phyloP scores from a whole-genome alignment of 495 filamentous ascomycete genomes.

The Aspergillus cavernicola region DNA sequence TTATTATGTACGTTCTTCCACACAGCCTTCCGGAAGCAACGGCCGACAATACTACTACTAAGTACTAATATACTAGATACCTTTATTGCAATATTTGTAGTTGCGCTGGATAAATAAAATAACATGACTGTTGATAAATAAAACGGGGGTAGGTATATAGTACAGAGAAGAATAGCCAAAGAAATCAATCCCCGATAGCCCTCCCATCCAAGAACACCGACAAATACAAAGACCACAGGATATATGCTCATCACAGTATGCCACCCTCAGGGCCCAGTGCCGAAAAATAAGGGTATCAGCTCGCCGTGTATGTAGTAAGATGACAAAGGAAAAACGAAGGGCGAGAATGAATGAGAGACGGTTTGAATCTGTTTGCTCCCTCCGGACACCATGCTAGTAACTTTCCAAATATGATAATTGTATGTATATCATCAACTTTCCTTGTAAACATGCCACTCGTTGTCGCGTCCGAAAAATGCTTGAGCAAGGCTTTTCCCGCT shows the following conservation, averaged over 20 bases:
- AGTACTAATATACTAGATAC: no score
- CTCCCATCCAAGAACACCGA: slow-evolving; percentile 17
- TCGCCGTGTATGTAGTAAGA: slow-evolving; percentile 17
- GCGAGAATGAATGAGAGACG: slow-evolving; percentile 4
- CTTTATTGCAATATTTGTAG: no score
- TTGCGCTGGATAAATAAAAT: no score
- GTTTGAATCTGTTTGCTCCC: background rate
- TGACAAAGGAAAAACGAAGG: slow-evolving; percentile 13
- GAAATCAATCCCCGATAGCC: slow-evolving; percentile 5
- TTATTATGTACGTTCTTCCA: no score
- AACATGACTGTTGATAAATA: no score
- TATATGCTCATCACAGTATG: slow-evolving; percentile 23
- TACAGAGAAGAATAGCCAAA: slow-evolving; percentile 21
- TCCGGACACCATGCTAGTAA: background rate
- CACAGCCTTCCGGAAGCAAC: slow-evolving; percentile 29
- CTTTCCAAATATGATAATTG: background rate
- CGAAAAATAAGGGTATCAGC: slow-evolving; percentile 27
- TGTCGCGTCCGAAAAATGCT: slow-evolving; percentile 55
- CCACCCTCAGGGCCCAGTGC: slow-evolving; percentile 18
- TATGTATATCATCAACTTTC: slow-evolving; percentile 24
- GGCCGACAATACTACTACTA: slow-evolving; percentile 10
- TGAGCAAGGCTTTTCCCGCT: slow-evolving; percentile 60
- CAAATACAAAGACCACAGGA: slow-evolving; percentile 18
- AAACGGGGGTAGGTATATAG: slow-evolving; percentile 12
- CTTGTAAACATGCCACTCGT: slow-evolving; percentile 52